Evolutionary conservation across 2,329 filamentous ascomycete species (phyloP).

Genomic region (Trichoderma atrobrunneum): DNA sequence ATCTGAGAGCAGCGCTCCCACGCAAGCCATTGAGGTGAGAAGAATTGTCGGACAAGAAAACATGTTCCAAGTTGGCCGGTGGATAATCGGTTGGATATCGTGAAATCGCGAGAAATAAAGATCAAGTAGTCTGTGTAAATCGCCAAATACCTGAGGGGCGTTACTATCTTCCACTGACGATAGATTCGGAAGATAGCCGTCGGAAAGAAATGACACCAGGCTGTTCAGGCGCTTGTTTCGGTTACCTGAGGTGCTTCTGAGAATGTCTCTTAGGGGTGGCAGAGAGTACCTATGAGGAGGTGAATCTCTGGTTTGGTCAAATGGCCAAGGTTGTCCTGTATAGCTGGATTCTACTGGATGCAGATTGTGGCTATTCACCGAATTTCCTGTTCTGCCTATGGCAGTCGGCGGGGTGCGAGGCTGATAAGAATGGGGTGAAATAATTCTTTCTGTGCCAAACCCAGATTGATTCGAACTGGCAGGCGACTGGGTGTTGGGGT

Average conservation of each 20-base stretch:
- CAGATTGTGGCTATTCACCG: background rate
- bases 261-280: background rate
- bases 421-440: background rate
- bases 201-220: background rate
- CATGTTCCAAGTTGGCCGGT: background rate
- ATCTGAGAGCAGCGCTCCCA: background rate
- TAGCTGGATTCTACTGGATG: background rate
- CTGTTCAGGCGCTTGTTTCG: background rate
- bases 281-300: background rate
- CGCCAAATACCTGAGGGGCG: background rate
- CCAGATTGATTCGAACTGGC: background rate
- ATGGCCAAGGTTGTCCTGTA: background rate
- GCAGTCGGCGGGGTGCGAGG: background rate
- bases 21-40: background rate
- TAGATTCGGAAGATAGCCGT: background rate
- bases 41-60: background rate
- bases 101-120: background rate
- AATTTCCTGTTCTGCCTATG: background rate
- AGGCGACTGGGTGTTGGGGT: background rate
- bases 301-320: background rate
- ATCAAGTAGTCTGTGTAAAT: background rate
- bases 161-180: background rate
- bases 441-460: background rate
- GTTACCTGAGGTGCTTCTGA: background rate
- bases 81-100: background rate